A percentile compares a stretch with the other conserved stretches of the same genome.
phyloP scores from a whole-genome alignment of 2,329 filamentous ascomycete species.

The Aspergillus melleus region DNA sequence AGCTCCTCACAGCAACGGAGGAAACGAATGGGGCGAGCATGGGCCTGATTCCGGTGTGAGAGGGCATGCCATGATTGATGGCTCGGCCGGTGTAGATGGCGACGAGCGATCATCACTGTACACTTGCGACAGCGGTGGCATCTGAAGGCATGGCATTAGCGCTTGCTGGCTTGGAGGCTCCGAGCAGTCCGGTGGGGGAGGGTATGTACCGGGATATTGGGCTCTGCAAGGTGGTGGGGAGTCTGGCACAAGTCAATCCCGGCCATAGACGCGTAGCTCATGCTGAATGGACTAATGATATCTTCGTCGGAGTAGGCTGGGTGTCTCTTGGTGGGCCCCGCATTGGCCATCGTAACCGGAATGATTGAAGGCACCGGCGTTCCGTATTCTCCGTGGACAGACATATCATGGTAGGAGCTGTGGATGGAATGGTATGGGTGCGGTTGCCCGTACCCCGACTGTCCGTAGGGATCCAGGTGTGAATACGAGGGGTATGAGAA shows the following conservation, averaged over 20 bases:
- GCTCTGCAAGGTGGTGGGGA: conserved; percentile 36
- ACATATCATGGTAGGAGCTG: conserved; percentile 32
- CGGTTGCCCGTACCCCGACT: conserved; percentile 35
- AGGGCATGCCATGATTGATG: conserved; percentile 40
- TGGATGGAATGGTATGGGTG: conserved; percentile 36
- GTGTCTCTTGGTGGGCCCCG: conserved; percentile 53
- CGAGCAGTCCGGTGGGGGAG: conserved; percentile 25
- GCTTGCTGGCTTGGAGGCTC: conserved; percentile 13
- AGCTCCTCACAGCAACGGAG: conserved; percentile 19
- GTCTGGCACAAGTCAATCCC: conserved; percentile 53
- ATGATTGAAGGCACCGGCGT: conserved; percentile 45
- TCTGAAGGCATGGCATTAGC: conserved; percentile 29
- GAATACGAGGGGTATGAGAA: conserved; percentile 56
- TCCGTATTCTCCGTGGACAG: conserved; percentile 41
- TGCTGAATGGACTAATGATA: conserved; percentile 59
- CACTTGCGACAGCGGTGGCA: conserved; percentile 37
- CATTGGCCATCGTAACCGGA: conserved; percentile 42
- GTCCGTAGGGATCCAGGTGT: conserved; percentile 45
- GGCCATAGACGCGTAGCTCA: conserved; percentile 61
- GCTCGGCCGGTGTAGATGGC: conserved; percentile 42
- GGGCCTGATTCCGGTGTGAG: conserved; percentile 43
- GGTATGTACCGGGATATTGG: conserved; percentile 46
- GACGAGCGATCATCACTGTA: conserved; percentile 42
- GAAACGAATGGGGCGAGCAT: conserved; percentile 40
- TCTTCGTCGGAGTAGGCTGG: conserved; percentile 54